Evolutionary conservation across 805 yeast species (phyloP).

Genomic region (Candida chilensis): DNA sequence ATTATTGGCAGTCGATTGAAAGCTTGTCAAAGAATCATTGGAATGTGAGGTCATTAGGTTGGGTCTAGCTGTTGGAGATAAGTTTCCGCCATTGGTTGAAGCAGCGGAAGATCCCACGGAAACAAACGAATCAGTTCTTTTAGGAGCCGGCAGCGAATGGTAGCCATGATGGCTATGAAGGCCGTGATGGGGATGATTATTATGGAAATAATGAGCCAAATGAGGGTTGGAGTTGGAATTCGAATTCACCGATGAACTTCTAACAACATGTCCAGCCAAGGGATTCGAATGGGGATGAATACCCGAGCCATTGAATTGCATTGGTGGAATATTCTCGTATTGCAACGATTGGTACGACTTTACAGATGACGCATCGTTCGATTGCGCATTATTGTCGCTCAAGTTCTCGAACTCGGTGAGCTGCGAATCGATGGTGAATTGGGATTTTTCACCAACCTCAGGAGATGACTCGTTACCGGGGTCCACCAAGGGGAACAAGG

Average conservation of each 20-base stretch:
- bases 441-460: constrained; percentile 9
- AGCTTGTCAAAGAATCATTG: background rate
- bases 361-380: too few relatives aligned
- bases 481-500: constrained; percentile 33
- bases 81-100: background rate
- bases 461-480: constrained; percentile 10
- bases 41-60: too few relatives aligned
- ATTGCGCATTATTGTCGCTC: too few relatives aligned
- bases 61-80: background rate
- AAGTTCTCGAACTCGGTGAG: too few relatives aligned
- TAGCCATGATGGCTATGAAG: background rate
- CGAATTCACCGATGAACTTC: too few relatives aligned
- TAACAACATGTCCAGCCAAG: too few relatives aligned
- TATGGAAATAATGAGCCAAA: background rate
- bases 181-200: background rate
- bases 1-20: constrained; percentile 1
- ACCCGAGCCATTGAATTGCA: too few relatives aligned
- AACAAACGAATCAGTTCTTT: background rate
- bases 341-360: too few relatives aligned
- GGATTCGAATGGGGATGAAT: too few relatives aligned
- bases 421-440: too few relatives aligned
- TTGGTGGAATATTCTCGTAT: too few relatives aligned
- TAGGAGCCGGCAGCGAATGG: background rate
- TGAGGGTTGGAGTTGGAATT: background rate
- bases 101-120: background rate